A percentile compares a stretch with the other conserved stretches of the same genome.
Conservation (phyloP, 2,329 filamentous ascomycete genomes). For the Clonostachys byssicola region DNA sequence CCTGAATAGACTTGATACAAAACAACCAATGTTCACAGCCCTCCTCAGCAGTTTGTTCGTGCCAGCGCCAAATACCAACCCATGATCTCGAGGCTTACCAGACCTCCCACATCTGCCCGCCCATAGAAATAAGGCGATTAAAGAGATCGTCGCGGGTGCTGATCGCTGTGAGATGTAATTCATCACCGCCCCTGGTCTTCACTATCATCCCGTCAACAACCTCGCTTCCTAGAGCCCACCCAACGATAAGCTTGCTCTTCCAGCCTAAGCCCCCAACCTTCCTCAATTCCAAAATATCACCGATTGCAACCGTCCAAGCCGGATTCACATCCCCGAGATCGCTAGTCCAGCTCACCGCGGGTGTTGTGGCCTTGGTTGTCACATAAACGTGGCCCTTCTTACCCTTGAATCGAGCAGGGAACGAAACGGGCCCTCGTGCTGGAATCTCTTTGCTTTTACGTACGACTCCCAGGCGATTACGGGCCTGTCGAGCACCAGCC, state of each 20-base stretch:
- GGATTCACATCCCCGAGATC: constrained; percentile 52
- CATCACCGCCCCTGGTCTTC: constrained; percentile 48
- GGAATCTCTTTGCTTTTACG: constrained; percentile 31
- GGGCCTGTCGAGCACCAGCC: constrained; percentile 51
- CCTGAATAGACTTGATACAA: no score
- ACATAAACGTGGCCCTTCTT: constrained; percentile 71
- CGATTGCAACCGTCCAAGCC: constrained; percentile 65
- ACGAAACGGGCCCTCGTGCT: constrained; percentile 67
- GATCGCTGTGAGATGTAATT: constrained; percentile 66
- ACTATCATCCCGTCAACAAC: constrained; percentile 74
- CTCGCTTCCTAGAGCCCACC: constrained; percentile 71
- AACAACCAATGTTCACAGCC: no score
- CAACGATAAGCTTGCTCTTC: constrained; percentile 80
- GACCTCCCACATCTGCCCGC: constrained; percentile 78
- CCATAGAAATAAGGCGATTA: constrained; percentile 73
- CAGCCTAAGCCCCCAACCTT: constrained; percentile 80
- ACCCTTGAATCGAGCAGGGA: constrained; percentile 67
- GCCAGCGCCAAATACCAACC: no score
- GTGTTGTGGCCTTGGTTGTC: constrained; percentile 60
- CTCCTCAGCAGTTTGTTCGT: no score
- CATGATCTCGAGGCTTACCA: constrained; percentile 40
- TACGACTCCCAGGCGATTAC: constrained; percentile 68
- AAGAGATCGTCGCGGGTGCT: constrained; percentile 73
- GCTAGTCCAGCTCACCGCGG: constrained; percentile 61
- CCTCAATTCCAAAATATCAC: constrained; percentile 67